Evolutionary conservation across 1,139 yeast species (phyloP).

Genomic region (Blastobotrys petasosporus): DNA sequence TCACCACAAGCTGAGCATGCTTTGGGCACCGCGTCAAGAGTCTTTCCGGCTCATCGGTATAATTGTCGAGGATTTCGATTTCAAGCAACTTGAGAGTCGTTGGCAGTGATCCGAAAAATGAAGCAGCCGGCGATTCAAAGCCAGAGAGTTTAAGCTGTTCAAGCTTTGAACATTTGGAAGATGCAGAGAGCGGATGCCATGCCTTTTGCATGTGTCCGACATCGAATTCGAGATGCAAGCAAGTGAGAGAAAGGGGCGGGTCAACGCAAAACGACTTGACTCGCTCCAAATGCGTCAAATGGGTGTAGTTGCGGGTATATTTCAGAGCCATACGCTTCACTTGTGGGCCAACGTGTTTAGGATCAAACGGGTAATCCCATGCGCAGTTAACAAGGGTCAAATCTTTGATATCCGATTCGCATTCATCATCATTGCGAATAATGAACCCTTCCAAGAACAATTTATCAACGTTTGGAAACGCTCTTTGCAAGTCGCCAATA

Average conservation of each 20-base stretch:
- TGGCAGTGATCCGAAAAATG: constrained; percentile 9
- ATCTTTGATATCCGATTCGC: constrained; percentile 1
- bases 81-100: constrained; percentile 4
- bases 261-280: constrained; percentile 9
- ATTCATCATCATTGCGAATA: constrained; percentile 7
- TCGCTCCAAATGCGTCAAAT: constrained; percentile 13
- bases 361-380: constrained; percentile 14
- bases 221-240: constrained; percentile 6
- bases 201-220: constrained; percentile 11
- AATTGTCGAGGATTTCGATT: background rate
- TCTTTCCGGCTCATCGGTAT: too few species aligned
- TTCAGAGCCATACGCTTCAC: constrained; percentile 1
- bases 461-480: constrained; percentile 7
- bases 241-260: constrained; percentile 9
- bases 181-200: constrained; percentile 10
- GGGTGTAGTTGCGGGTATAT: constrained; percentile 7
- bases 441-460: constrained; percentile 11
- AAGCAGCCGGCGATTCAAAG: constrained; percentile 10
- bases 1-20: too few species aligned
- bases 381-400: constrained; percentile 10
- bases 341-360: constrained; percentile 3
- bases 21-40: too few species aligned
- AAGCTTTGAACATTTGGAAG: background rate
- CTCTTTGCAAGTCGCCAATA: constrained; percentile 10
- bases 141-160: constrained; percentile 6